Evolutionary conservation across 106 monocot species (phyloP).

Genomic region (Cymbidium sinense): DNA sequence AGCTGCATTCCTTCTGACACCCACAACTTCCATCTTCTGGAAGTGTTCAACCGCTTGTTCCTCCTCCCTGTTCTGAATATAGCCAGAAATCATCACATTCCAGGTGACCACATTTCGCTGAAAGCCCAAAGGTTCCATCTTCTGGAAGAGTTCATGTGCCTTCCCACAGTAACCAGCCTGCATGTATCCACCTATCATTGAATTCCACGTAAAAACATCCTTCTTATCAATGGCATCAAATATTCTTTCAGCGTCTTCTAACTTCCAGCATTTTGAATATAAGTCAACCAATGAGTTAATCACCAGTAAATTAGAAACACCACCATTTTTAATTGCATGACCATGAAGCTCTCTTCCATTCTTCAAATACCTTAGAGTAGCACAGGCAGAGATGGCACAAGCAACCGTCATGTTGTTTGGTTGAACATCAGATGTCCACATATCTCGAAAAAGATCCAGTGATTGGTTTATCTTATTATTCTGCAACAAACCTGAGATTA

Average conservation of each 20-base stretch:
- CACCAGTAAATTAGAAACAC: slow-evolving; percentile 29
- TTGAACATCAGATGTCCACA: slow-evolving; percentile 39
- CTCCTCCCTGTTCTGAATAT: slow-evolving; percentile 71
- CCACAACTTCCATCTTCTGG: slow-evolving; percentile 61
- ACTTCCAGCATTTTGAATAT: slow-evolving; percentile 73
- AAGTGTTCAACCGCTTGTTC: slow-evolving; percentile 82
- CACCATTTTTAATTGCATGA: slow-evolving; percentile 43
- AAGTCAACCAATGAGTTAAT: slow-evolving; percentile 70
- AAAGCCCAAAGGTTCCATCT: slow-evolving; percentile 61
- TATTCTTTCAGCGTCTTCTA: slow-evolving; percentile 52
- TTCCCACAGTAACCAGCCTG: slow-evolving; percentile 70
- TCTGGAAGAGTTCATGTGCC: slow-evolving; percentile 70
- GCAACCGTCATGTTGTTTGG: slow-evolving; percentile 81
- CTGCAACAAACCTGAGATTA: slow-evolving; percentile 75
- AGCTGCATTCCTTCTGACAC: slow-evolving; percentile 50
- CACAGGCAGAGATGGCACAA: slow-evolving; percentile 60
- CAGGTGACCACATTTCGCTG: slow-evolving; percentile 70
- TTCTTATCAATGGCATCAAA: slow-evolving; percentile 44
- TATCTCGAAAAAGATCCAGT: slow-evolving; percentile 51
- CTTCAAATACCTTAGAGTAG: slow-evolving; percentile 40
- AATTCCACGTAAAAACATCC: slow-evolving; percentile 91
- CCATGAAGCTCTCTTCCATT: slow-evolving; percentile 64
- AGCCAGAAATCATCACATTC: slow-evolving; percentile 88
- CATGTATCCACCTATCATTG: slow-evolving; percentile 74
- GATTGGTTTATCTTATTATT: slow-evolving; percentile 44